phyloP scores from a whole-genome alignment of 257 asterid species.

The Solanum appendiculatum region DNA sequence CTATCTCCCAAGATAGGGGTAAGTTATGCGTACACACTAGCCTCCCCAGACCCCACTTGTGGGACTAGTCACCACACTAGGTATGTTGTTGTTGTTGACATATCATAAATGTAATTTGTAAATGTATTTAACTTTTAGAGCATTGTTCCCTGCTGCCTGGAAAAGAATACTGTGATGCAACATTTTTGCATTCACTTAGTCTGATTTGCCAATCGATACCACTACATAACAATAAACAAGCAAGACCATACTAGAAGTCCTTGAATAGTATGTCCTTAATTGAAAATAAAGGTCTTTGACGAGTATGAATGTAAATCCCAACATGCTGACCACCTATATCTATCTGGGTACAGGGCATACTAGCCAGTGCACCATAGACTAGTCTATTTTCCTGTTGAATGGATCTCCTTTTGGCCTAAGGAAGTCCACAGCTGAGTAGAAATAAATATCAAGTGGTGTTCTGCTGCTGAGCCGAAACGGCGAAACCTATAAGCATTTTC shows the following conservation, averaged over 20 bases:
- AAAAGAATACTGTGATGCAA: background rate
- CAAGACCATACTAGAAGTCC: background rate
- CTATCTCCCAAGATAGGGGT: background rate
- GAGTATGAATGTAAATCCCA: background rate
- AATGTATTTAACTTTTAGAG: background rate
- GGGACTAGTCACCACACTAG: background rate
- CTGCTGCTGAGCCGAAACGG: background rate
- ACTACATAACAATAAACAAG: background rate
- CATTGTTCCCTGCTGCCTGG: background rate
- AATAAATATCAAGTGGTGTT: background rate
- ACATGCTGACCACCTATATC: background rate
- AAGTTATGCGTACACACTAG: background rate
- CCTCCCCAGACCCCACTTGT: background rate
- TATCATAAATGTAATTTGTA: background rate
- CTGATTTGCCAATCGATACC: background rate
- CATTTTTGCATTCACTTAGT: background rate
- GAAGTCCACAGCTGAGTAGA: background rate
- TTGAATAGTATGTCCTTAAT: background rate
- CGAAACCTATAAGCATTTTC: background rate
- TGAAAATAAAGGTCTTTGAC: background rate
- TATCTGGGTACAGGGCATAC: background rate
- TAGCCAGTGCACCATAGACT: background rate
- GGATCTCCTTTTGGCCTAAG: background rate
- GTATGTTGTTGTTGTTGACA: background rate
- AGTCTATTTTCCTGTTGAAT: background rate